phyloP scores from a whole-genome alignment of 495 filamentous ascomycete genomes.

The Aspergillus saccharolyticus region DNA sequence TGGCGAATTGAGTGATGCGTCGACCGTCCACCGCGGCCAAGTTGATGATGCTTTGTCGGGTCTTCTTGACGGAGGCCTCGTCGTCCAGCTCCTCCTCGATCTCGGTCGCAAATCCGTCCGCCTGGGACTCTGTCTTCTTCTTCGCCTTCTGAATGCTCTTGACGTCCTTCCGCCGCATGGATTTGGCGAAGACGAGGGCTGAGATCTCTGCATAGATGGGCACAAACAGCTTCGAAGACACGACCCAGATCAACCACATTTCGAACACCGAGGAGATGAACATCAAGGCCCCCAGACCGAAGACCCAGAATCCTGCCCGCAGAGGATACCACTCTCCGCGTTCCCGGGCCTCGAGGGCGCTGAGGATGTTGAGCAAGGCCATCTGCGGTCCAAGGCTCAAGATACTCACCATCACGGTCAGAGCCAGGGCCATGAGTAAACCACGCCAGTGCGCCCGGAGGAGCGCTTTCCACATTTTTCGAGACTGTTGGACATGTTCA shows the following conservation, averaged over 20 bases:
- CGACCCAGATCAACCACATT: conserved; percentile 59
- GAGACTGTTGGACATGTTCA: conserved; percentile 41
- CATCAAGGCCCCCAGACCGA: conserved; percentile 54
- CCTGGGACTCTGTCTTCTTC: conserved; percentile 48
- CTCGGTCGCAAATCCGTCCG: conserved; percentile 51
- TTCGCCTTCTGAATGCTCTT: conserved; percentile 34
- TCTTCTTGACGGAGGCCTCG: neutral
- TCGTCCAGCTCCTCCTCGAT: neutral
- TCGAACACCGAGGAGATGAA: conserved; percentile 54
- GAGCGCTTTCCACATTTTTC: conserved; percentile 59
- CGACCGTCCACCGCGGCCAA: conserved; percentile 72
- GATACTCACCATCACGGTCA: conserved; percentile 50
- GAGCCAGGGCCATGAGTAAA: conserved; percentile 48
- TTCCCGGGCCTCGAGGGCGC: conserved; percentile 51
- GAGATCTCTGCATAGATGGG: conserved; percentile 66
- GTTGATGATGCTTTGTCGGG: conserved; percentile 49
- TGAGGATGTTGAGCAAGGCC: conserved; percentile 60
- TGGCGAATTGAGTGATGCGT: conserved; percentile 65
- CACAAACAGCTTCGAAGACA: conserved; percentile 56
- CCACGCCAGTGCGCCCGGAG: conserved; percentile 48
- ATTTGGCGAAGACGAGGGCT: conserved; percentile 69
- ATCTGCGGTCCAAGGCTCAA: conserved; percentile 66
- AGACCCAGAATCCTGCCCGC: conserved; percentile 62
- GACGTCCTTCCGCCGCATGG: conserved; percentile 74
- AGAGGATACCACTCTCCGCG: conserved; percentile 25